Evolutionary conservation across 768 basidiomycete genomes (phyloP).

Genomic region (Kwoniella pini): DNA sequence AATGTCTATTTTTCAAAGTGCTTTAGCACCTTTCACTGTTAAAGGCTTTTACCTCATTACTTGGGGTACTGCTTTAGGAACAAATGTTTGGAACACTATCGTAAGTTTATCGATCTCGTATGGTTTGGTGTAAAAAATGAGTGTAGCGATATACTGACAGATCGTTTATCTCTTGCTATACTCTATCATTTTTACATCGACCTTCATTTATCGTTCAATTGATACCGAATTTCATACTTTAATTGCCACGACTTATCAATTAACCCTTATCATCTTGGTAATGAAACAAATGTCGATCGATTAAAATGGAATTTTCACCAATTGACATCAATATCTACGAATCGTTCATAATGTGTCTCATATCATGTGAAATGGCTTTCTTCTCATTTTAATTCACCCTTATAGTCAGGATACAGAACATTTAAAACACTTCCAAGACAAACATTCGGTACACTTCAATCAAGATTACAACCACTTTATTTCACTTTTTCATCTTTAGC

Average conservation of each 20-base stretch:
- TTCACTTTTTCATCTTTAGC: conserved; percentile 65
- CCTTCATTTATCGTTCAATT: background rate
- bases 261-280: too few relatives aligned
- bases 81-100: conserved; percentile 45
- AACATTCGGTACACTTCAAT: conserved; percentile 72
- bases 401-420: conserved; percentile 33
- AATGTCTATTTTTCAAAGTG: conserved; percentile 34
- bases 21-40: conserved; percentile 46
- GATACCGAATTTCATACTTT: too few relatives aligned
- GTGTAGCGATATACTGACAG: background rate
- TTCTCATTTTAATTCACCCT: too few relatives aligned
- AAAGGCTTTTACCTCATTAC: conserved; percentile 51
- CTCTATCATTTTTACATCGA: background rate
- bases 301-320: too few relatives aligned
- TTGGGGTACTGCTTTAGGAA: conserved; percentile 47
- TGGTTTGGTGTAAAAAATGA: too few relatives aligned
- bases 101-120: conserved; percentile 34
- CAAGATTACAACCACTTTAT: conserved; percentile 73
- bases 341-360: too few relatives aligned
- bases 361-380: too few relatives aligned
- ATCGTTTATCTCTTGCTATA: background rate
- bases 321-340: too few relatives aligned
- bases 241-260: too few relatives aligned
- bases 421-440: conserved; percentile 59
- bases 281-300: too few relatives aligned